These are phyloP conservation scores for Monosporozyma yasuniensis DNA, from an alignment of 805 yeast species.

Conservation along the genomic window DNA sequence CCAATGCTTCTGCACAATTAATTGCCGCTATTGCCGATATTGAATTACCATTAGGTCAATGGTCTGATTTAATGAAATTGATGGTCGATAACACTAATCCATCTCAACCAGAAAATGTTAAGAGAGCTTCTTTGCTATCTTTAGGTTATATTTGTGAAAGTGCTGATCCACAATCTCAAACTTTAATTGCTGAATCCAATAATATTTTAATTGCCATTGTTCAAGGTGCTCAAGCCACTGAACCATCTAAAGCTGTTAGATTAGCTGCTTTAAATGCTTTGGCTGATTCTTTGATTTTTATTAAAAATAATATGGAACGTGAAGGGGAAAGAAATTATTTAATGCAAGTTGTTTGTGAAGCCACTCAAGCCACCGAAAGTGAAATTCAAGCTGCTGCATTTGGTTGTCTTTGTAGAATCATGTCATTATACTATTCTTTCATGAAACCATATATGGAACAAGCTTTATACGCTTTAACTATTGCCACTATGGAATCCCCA, in stretches of 20 bases:
- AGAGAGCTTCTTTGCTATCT: conserved; percentile 77
- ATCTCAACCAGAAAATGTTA: conserved; percentile 67
- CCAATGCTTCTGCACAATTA: conserved; percentile 82
- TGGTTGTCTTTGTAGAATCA: conserved; percentile 88
- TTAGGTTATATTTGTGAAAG: conserved; percentile 95
- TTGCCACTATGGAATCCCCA: conserved; percentile 76
- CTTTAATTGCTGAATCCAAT: conserved; percentile 74
- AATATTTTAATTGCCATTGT: conserved; percentile 92
- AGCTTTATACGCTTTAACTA: conserved; percentile 84
- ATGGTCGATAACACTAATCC: conserved; percentile 81
- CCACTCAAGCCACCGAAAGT: conserved; percentile 79
- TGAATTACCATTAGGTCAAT: conserved; percentile 77
- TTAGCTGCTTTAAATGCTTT: conserved; percentile 88
- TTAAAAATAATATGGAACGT: conserved; percentile 76
- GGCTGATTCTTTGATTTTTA: conserved; percentile 83
- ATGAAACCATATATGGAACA: conserved; percentile 97
- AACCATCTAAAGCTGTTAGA: conserved; percentile 66
- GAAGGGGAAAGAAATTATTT: conserved; percentile 95
- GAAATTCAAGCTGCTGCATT: conserved; percentile 90
- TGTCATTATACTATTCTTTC: conserved; percentile 77
- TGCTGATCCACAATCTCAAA: conserved; percentile 69
- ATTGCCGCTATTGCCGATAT: conserved; percentile 96
- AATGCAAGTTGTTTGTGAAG: conserved; percentile 98
- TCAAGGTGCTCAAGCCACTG: conserved; percentile 87
- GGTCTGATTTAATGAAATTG: conserved; percentile 78